Evolutionary conservation across 73 alveolate genomes (phyloP).

Genomic region (Paramecium octaurelia): DNA sequence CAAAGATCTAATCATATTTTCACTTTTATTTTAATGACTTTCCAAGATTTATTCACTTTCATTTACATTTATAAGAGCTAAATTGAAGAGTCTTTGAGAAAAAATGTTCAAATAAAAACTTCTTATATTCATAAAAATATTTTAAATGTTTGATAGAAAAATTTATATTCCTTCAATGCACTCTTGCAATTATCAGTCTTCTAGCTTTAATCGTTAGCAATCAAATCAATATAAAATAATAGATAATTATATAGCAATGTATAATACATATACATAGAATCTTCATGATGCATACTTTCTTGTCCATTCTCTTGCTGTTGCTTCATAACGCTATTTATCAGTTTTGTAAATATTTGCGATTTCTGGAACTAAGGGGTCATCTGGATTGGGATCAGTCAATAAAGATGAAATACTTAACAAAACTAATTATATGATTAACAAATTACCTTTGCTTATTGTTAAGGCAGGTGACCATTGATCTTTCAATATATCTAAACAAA

Average conservation of each 20-base stretch:
- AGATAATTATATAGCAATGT: background rate
- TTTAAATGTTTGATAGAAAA: background rate
- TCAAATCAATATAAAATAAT: background rate
- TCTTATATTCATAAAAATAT: background rate
- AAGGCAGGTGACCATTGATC: slow-evolving; percentile 97
- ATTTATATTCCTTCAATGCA: background rate
- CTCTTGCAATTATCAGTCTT: background rate
- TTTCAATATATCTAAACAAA: slow-evolving; percentile 82
- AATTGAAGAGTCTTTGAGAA: too few species aligned
- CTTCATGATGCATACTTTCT: slow-evolving; percentile 72
- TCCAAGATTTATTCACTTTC: too few species aligned
- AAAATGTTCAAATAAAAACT: background rate
- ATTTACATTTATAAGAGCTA: too few species aligned
- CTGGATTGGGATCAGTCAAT: slow-evolving; percentile 84
- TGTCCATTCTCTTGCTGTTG: slow-evolving; percentile 83
- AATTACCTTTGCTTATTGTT: slow-evolving; percentile 87
- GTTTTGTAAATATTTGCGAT: slow-evolving; percentile 80
- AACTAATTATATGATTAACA: slow-evolving; percentile 57
- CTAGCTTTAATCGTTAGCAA: background rate
- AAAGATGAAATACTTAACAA: slow-evolving; percentile 75
- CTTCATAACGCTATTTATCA: slow-evolving; percentile 72
- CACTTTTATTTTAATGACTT: too few species aligned
- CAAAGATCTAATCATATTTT: too few species aligned
- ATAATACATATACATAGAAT: background rate
- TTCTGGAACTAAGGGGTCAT: slow-evolving; percentile 87